Conservation (phyloP, 257 asterid genomes). For the Plantago major region DNA sequence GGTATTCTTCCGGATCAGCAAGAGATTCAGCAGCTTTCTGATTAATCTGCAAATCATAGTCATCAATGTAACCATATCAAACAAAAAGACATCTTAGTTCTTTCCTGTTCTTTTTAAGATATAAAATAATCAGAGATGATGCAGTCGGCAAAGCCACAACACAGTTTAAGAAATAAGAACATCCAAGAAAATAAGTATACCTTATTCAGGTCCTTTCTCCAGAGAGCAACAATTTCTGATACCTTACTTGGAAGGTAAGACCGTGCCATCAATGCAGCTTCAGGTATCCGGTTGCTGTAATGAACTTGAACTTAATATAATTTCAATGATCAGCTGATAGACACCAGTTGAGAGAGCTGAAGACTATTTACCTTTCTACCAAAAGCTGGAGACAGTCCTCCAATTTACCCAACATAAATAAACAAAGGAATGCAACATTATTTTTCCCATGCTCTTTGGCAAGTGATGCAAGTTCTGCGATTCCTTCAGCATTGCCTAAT, state of each 20-base stretch:
- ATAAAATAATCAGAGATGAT: conserved; percentile 18
- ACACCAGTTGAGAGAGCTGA: conserved; percentile 12
- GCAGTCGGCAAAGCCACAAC: conserved; percentile 6
- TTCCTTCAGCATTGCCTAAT: conserved; percentile 85
- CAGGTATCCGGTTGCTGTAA: conserved; percentile 97
- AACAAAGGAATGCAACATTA: conserved; percentile 91
- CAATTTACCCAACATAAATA: conserved; percentile 86
- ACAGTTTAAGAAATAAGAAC: conserved; percentile 2
- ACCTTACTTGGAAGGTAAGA: conserved; percentile 99
- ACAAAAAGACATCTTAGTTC: conserved; percentile 8
- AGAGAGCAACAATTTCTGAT: conserved; percentile 82
- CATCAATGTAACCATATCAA: conserved; percentile 16
- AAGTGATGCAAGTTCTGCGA: conserved; percentile 70
- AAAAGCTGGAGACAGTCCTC: conserved; percentile 94
- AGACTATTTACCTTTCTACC: conserved; percentile 65
- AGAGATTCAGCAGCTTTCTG: conserved; percentile 98
- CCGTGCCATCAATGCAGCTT: conserved; percentile 99
- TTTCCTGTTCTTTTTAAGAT: background rate
- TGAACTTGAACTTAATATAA: conserved; percentile 22
- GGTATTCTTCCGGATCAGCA: conserved; percentile 97
- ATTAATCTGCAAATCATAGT: conserved; percentile 54
- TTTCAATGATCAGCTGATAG: conserved; percentile 15
- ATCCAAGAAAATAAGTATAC: conserved; percentile 26
- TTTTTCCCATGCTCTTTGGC: conserved; percentile 92
- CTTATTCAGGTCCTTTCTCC: conserved; percentile 96